A percentile compares a stretch with the other conserved stretches of the same genome.
These are phyloP conservation scores for Sarcodon aspratus DNA, from an alignment of 768 basidiomycete species.

Conservation along the genomic window DNA sequence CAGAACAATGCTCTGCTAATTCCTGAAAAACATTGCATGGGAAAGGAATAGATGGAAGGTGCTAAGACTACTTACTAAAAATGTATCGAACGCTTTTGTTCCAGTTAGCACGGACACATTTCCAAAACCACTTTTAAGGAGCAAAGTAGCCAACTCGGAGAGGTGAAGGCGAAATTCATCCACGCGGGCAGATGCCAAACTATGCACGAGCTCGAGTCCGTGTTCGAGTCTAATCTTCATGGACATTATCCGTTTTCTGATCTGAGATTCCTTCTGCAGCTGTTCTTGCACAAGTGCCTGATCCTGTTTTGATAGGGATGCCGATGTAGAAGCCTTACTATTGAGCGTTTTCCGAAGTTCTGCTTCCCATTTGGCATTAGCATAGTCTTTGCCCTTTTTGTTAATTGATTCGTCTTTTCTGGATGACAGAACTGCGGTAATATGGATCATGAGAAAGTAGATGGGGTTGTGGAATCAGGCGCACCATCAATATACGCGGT, in stretches of 20 bases:
- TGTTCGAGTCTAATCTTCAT: constrained; percentile 48
- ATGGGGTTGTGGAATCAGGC: constrained; percentile 3
- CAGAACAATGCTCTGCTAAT: constrained; percentile 62
- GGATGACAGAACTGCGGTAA: constrained; percentile 43
- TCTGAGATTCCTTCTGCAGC: constrained; percentile 62
- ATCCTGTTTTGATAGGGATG: constrained; percentile 71
- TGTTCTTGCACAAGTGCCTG: constrained; percentile 77
- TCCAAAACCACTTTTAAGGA: constrained; percentile 58
- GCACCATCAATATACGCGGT: constrained; percentile 71
- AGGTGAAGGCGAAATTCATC: constrained; percentile 48
- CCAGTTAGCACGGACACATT: constrained; percentile 52
- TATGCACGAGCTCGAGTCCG: constrained; percentile 58
- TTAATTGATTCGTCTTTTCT: constrained; percentile 39
- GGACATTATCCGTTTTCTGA: constrained; percentile 46
- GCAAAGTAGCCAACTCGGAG: constrained; percentile 39
- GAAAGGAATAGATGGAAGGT: too few relatives aligned
- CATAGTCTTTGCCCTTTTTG: constrained; percentile 79
- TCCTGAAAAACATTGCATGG: constrained; percentile 27
- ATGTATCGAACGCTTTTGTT: constrained; percentile 55
- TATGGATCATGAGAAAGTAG: not conserved
- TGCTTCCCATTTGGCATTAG: constrained; percentile 91
- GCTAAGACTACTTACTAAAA: constrained; percentile 42
- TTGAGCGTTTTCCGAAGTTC: constrained; percentile 83
- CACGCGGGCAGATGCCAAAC: constrained; percentile 39
- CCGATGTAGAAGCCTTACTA: constrained; percentile 49